These are phyloP conservation scores for Globisporangium alternatum DNA, from an alignment of 352 stramenopile species.

Conservation along the genomic window DNA sequence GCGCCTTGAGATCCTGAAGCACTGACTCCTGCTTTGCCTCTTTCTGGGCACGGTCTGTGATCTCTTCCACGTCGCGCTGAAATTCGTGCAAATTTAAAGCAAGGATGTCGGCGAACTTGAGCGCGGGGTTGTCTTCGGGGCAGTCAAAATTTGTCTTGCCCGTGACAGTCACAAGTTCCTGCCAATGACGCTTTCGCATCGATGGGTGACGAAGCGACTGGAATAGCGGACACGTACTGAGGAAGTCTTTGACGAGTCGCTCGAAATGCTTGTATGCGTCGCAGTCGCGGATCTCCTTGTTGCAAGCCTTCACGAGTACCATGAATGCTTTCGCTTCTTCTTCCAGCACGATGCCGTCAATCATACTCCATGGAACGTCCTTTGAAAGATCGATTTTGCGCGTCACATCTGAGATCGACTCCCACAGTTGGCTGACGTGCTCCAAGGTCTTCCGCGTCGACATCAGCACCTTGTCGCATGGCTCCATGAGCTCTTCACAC, in stretches of 20 bases:
- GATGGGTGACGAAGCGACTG: conserved; percentile 74
- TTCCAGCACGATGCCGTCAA: conserved; percentile 91
- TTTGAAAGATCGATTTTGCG: conserved; percentile 87
- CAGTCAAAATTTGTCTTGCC: conserved; percentile 51
- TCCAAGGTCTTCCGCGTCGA: conserved; percentile 76
- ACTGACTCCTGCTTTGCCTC: conserved; percentile 89
- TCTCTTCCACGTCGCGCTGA: conserved; percentile 87
- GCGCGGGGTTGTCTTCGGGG: conserved; percentile 57
- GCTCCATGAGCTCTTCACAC: conserved; percentile 87
- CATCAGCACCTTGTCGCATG: conserved; percentile 63
- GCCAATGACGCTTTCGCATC: conserved; percentile 73
- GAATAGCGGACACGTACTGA: conserved; percentile 75
- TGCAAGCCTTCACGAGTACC: conserved; percentile 85
- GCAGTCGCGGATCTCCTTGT: conserved; percentile 88
- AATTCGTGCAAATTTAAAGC: conserved; percentile 77
- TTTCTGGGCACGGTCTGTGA: conserved; percentile 89
- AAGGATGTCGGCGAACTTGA: conserved; percentile 83
- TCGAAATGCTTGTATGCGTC: conserved; percentile 91
- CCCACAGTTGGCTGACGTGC: conserved; percentile 83
- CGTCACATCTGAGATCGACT: conserved; percentile 82
- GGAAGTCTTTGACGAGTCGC: conserved; percentile 66
- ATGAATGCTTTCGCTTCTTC: conserved; percentile 90
- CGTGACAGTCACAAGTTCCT: conserved; percentile 58
- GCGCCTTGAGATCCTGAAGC: conserved; percentile 74
- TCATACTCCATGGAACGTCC: conserved; percentile 89